phyloP scores from a whole-genome alignment of 768 basidiomycete species.

The Lentinula raphanica region DNA sequence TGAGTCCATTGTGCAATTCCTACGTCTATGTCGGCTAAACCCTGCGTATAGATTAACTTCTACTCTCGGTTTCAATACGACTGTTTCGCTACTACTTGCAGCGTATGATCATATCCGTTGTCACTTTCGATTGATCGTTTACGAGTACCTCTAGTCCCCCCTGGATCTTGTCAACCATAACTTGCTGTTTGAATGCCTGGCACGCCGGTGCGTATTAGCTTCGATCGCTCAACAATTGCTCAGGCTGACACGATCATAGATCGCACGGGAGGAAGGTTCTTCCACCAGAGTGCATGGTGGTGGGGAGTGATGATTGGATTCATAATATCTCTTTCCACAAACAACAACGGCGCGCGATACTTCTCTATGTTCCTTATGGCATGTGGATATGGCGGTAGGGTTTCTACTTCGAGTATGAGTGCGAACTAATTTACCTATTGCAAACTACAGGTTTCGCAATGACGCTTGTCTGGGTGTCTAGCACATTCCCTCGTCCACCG shows the following conservation, averaged over 20 bases:
- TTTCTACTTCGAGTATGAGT: not conserved
- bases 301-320: slow-evolving; percentile 40
- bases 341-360: slow-evolving; percentile 34
- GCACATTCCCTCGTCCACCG: slow-evolving; percentile 55
- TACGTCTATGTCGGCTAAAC: not conserved
- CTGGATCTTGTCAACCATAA: slow-evolving; percentile 7
- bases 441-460: slow-evolving; percentile 28
- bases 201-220: slow-evolving; percentile 3
- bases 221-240: not conserved
- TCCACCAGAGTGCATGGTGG: slow-evolving; percentile 35
- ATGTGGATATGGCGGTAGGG: slow-evolving; percentile 33
- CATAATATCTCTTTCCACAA: slow-evolving; percentile 40
- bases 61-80: slow-evolving; percentile 4
- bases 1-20: slow-evolving; percentile 16
- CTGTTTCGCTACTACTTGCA: slow-evolving; percentile 5
- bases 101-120: not conserved
- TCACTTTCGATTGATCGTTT: no score
- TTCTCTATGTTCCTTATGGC: slow-evolving; percentile 44
- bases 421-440: not conserved
- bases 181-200: slow-evolving; percentile 6
- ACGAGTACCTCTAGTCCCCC: slow-evolving; percentile 1
- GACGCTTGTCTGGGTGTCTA: slow-evolving; percentile 59
- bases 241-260: slow-evolving; percentile 22
- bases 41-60: not conserved
- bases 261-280: slow-evolving; percentile 40